These are phyloP conservation scores for Phialophora expanda DNA, from an alignment of 2,329 filamentous ascomycete species.

Conservation along the genomic window DNA sequence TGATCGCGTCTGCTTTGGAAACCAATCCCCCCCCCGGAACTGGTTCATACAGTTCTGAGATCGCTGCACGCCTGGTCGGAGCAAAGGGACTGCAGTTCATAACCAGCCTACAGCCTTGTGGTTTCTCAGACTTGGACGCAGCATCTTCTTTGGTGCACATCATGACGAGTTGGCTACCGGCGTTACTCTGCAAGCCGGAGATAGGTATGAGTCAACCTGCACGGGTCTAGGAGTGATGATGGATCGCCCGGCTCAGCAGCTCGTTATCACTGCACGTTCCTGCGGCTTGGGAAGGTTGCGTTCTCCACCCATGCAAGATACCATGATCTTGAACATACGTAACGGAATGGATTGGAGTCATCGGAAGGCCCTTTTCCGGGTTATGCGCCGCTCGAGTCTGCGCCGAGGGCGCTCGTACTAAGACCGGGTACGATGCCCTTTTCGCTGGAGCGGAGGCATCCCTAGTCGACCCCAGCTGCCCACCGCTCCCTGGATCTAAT, in stretches of 20 bases:
- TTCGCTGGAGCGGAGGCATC: neutral
- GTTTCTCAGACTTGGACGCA: neutral
- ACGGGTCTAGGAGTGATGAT: neutral
- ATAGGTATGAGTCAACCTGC: neutral
- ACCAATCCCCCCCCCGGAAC: neutral
- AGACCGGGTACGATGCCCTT: neutral
- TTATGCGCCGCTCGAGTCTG: neutral
- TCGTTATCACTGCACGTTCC: neutral
- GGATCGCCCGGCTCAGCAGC: neutral
- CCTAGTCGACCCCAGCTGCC: neutral
- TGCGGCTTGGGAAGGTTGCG: neutral
- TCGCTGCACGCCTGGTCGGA: neutral
- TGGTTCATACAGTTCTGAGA: neutral
- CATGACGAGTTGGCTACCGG: neutral
- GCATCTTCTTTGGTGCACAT: neutral
- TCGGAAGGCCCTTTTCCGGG: conserved; percentile 7
- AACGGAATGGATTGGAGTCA: conserved; percentile 5
- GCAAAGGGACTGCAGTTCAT: neutral
- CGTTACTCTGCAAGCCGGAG: neutral
- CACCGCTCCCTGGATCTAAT: neutral
- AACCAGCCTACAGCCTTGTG: neutral
- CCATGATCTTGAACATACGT: conserved; percentile 6
- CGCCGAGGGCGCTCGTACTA: neutral
- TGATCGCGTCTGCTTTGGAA: neutral
- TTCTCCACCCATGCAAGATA: conserved; percentile 7